A percentile compares a stretch with the other conserved stretches of the same genome.
Conservation (phyloP, 306 rosid species). For the Nissolia schottii region DNA sequence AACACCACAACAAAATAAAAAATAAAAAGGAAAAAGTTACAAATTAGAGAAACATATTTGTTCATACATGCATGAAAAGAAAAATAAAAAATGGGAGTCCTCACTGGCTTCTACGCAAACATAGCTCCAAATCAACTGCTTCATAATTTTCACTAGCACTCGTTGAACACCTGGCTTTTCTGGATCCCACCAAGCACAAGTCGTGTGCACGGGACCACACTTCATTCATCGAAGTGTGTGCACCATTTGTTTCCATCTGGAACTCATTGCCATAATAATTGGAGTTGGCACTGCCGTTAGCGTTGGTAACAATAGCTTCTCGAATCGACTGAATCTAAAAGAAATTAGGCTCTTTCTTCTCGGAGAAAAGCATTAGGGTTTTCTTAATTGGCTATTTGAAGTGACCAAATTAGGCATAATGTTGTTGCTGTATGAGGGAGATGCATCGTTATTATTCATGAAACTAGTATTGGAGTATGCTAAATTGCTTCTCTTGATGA, state of each 20-base stretch:
- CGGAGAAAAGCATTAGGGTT: neutral
- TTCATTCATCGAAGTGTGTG: neutral
- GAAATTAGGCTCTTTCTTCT: neutral
- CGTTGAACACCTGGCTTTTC: no score
- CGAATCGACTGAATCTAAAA: neutral
- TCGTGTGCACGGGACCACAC: no score
- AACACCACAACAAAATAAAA: neutral
- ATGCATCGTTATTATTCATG: neutral
- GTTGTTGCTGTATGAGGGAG: neutral
- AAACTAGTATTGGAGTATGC: neutral
- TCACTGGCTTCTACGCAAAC: neutral
- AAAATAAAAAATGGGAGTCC: neutral
- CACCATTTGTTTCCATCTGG: neutral
- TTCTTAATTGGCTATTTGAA: neutral
- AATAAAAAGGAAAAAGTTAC: neutral
- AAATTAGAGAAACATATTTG: neutral
- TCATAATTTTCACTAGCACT: neutral
- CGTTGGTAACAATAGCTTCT: neutral
- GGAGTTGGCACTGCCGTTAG: neutral
- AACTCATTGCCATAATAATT: neutral
- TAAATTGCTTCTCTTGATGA: neutral
- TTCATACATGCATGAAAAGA: neutral
- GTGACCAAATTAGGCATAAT: neutral
- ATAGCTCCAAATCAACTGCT: constrained; percentile 13
- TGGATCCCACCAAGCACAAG: no score